A percentile compares a stretch with the other conserved stretches of the same genome.
Evolutionary conservation across 257 asterid species (phyloP).

Genomic region (Mitragyna speciosa): DNA sequence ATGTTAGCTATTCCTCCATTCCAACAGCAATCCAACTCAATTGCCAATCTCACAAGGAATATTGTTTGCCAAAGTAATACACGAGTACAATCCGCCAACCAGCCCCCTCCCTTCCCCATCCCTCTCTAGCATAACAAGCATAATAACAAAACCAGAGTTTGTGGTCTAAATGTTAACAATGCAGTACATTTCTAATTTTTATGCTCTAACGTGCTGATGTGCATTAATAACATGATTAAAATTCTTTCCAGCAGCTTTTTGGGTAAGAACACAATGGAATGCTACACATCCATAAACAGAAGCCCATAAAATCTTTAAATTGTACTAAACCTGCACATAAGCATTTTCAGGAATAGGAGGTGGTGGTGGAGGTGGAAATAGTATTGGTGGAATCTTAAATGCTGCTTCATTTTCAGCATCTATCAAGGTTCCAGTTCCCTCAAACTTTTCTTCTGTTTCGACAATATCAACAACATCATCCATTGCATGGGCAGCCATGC

Average conservation of each 20-base stretch:
- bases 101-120: no score
- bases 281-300: neutral
- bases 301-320: neutral
- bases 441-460: constrained; percentile 54
- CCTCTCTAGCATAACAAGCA: no score
- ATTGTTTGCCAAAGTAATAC: no score
- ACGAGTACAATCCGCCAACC: no score
- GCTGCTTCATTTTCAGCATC: constrained; percentile 33
- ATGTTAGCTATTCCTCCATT: no score
- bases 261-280: neutral
- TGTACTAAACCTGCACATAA: constrained; percentile 53
- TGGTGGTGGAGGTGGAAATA: constrained; percentile 62
- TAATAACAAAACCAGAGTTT: neutral
- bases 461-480: constrained; percentile 70
- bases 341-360: constrained; percentile 59
- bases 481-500: constrained; percentile 78
- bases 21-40: no score
- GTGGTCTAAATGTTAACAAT: no score
- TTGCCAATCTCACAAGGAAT: no score
- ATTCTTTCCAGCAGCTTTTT: neutral
- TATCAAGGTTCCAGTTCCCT: constrained; percentile 27
- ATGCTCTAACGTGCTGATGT: neutral
- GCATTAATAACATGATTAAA: no score
- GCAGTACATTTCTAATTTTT: neutral
- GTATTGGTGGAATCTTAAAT: constrained; percentile 27